A percentile compares a stretch with the other conserved stretches of the same genome.
Conservation (phyloP, 129 eudicot genomes). For the Dittrichia graveolens region DNA sequence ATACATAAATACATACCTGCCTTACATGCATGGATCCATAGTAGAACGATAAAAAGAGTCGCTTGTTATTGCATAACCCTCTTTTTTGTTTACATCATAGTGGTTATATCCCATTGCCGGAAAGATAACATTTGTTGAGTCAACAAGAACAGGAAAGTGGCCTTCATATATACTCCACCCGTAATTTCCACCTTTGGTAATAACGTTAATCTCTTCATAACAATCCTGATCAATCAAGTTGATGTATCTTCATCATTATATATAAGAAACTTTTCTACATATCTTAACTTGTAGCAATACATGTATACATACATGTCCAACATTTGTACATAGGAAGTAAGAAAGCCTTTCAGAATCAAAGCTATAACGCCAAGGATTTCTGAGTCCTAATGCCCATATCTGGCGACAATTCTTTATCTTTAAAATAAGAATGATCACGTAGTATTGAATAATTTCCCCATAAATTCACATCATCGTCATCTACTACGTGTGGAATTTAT, state of each 20-base stretch:
- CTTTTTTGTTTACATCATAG: conserved; percentile 58
- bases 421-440: conserved; percentile 63
- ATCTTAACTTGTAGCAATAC: background rate
- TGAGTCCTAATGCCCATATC: conserved; percentile 88
- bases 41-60: conserved; percentile 73
- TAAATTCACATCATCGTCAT: conserved; percentile 44
- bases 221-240: conserved; percentile 48
- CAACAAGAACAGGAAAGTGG: conserved; percentile 44
- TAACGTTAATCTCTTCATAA: conserved; percentile 83
- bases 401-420: conserved; percentile 62
- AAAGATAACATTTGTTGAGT: conserved; percentile 49
- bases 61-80: conserved; percentile 85
- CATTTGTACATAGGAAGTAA: conserved; percentile 80
- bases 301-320: conserved; percentile 61
- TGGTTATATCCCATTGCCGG: conserved; percentile 79
- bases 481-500: conserved; percentile 40
- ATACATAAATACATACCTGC: conserved; percentile 42
- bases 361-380: conserved; percentile 98
- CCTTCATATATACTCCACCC: conserved; percentile 91
- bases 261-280: conserved; percentile 7
- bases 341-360: conserved; percentile 85
- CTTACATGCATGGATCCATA: conserved; percentile 90
- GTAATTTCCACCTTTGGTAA: conserved; percentile 89
- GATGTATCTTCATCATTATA: background rate
- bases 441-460: conserved; percentile 94